Conservation (phyloP, 2,329 filamentous ascomycete species). For the Pyricularia grisea region DNA sequence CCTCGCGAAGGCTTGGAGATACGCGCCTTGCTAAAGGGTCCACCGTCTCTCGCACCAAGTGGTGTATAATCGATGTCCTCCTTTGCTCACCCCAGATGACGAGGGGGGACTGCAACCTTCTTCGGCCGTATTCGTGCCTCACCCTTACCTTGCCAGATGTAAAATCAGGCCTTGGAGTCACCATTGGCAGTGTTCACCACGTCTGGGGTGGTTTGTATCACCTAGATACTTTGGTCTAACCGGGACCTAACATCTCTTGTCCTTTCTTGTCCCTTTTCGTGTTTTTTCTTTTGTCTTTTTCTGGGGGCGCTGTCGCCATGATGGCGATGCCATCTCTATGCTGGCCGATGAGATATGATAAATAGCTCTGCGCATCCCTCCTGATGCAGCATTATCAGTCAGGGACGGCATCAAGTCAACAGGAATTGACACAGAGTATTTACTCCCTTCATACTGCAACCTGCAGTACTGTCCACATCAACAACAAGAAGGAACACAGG, state of each 20-base stretch:
- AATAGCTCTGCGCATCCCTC: neutral
- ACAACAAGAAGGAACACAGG: too few species aligned
- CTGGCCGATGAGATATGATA: neutral
- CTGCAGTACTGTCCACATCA: too few species aligned
- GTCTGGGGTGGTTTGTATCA: neutral
- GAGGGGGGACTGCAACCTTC: too few species aligned
- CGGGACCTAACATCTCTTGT: neutral
- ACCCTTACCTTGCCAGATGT: neutral
- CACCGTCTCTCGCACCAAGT: neutral
- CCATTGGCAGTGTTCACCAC: neutral
- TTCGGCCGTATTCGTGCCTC: neutral
- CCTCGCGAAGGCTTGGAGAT: neutral
- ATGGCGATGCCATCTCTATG: neutral
- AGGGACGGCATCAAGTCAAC: neutral
- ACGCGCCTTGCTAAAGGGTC: neutral
- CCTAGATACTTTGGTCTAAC: neutral
- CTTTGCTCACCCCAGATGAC: neutral
- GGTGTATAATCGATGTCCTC: neutral
- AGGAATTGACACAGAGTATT: neutral
- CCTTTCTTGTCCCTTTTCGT: neutral
- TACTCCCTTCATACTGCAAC: neutral
- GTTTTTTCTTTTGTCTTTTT: neutral
- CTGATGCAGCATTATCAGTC: neutral
- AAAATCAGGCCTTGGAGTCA: neutral
- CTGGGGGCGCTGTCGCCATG: neutral